Evolutionary conservation across 2,329 filamentous ascomycete genomes (phyloP), one percentile per base, ranked within the genome.

Genomic region (Clonostachys chloroleuca): DNA sequence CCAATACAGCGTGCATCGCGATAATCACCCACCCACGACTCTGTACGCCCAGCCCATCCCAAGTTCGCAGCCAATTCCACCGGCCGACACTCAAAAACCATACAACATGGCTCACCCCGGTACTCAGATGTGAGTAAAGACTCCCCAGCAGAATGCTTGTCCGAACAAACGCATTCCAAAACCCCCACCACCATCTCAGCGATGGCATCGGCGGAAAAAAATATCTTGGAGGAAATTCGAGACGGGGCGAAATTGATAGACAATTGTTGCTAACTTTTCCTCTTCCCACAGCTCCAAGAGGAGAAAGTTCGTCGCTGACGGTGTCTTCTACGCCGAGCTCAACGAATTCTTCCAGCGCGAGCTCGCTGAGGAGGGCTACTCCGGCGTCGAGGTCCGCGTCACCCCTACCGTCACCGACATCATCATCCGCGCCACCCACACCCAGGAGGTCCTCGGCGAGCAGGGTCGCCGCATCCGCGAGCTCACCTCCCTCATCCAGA

Each of bases 301-400:
- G 77, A 89, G 88, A 84, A 92, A 92, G 86, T 92, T 92, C 81
- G 87, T 92, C 72, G 89, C 87, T 63, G 94, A 99, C 78, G 94
- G 94, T 86, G 94, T 99, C 70, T 99, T 99, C 89, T 99, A 96
- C 79, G 94, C 94, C 82, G 94, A 99, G 81, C 82, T 99, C 77
- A 99, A 99, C 87, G 94, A 99, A 83, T 99, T 99, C 88, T 99
- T 99, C 90, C 94, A 97, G 86, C 92, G 94, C 77, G 94, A 99
- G 81, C 84, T 99, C 73, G 94, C 94, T 72, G 94, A 99, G 86
- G 95, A 99, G 82, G 94, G 94, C 67, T 99, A 99, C 86, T 99
- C 94, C 49, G 94, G 94, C 74, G 94, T 99, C 74, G 95, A 99
- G 83, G 94, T 99, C 80, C 90, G 95, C 83, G 94, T 99, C 66